These are phyloP conservation scores for Nakaseomyces sp. DNA, from an alignment of 1,139 yeast species.

Conservation along the genomic window DNA sequence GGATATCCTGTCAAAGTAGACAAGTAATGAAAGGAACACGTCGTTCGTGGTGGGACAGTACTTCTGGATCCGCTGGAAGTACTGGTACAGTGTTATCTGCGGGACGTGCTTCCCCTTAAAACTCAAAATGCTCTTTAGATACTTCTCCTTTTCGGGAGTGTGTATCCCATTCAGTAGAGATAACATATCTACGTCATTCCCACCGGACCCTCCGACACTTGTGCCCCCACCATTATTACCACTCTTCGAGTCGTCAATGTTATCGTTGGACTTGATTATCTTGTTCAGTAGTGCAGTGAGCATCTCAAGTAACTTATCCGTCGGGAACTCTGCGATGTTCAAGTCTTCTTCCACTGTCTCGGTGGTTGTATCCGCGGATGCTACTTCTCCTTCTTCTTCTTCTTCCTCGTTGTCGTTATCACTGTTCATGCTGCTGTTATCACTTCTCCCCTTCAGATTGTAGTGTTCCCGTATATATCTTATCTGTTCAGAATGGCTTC, in stretches of 20 bases:
- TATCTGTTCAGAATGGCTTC: slow-evolving; percentile 2
- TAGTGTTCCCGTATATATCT: slow-evolving; percentile 2
- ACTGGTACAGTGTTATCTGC: slow-evolving; percentile 83
- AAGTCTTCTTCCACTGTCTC: slow-evolving; percentile 22
- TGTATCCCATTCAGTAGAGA: not conserved
- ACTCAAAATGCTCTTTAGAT: slow-evolving; percentile 48
- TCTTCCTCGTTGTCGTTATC: not conserved
- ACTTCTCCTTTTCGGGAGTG: slow-evolving; percentile 6
- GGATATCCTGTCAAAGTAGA: slow-evolving; percentile 90
- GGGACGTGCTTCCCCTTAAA: slow-evolving; percentile 96
- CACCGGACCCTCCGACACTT: no score
- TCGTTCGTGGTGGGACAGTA: slow-evolving; percentile 98
- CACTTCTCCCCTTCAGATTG: not conserved
- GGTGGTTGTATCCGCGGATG: slow-evolving; percentile 1
- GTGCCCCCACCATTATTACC: not conserved
- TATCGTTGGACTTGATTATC: slow-evolving; percentile 81
- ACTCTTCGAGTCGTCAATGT: not conserved
- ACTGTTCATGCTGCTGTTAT: not conserved
- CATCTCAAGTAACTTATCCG: slow-evolving; percentile 72
- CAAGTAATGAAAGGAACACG: slow-evolving; percentile 79
- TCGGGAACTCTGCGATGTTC: slow-evolving; percentile 78
- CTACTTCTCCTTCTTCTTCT: not conserved
- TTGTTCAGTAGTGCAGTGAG: slow-evolving; percentile 72
- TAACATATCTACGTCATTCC: not conserved
- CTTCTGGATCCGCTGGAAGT: slow-evolving; percentile 79